These are phyloP conservation scores for Fusarium camptoceras DNA, from an alignment of 2,329 filamentous ascomycete genomes.

Conservation along the genomic window DNA sequence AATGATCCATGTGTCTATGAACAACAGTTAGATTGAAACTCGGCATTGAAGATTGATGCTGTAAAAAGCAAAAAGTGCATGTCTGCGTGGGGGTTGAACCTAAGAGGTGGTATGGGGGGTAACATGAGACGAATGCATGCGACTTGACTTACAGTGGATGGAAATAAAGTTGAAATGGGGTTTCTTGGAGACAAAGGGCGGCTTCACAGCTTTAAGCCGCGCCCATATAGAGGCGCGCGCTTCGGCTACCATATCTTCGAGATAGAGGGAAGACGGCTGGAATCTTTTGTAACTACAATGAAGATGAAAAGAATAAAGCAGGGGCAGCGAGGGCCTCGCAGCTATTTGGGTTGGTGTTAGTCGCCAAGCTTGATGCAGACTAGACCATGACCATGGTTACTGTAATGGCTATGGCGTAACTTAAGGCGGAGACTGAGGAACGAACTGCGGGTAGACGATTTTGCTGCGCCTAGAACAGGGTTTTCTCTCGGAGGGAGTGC, in stretches of 20 bases:
- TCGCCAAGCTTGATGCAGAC: constrained; percentile 26
- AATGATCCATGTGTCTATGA: constrained; percentile 82
- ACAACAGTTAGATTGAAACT: constrained; percentile 36
- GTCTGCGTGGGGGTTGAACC: constrained; percentile 35
- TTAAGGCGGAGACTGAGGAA: constrained; percentile 24
- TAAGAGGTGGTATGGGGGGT: constrained; percentile 1
- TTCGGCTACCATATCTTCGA: constrained; percentile 51
- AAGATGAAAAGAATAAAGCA: constrained; percentile 24
- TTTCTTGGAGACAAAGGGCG: constrained; percentile 68
- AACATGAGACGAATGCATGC: not conserved
- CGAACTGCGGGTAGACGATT: constrained; percentile 28
- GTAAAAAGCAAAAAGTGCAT: constrained; percentile 25
- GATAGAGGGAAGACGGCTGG: constrained; percentile 8
- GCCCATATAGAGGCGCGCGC: constrained; percentile 52
- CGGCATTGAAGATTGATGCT: constrained; percentile 8
- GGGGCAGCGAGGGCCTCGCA: constrained; percentile 20
- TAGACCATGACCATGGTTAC: constrained; percentile 28
- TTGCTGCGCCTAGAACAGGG: constrained; percentile 33
- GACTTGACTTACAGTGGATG: constrained; percentile 75
- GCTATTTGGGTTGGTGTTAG: constrained; percentile 36
- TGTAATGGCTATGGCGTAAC: constrained; percentile 39
- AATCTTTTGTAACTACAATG: constrained; percentile 18
- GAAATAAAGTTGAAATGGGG: constrained; percentile 86
- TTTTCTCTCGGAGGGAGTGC: constrained; percentile 20
- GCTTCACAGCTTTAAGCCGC: constrained; percentile 63